Evolutionary conservation across 2,329 filamentous ascomycete genomes (phyloP).

Genomic region (Aspergillus fructus): DNA sequence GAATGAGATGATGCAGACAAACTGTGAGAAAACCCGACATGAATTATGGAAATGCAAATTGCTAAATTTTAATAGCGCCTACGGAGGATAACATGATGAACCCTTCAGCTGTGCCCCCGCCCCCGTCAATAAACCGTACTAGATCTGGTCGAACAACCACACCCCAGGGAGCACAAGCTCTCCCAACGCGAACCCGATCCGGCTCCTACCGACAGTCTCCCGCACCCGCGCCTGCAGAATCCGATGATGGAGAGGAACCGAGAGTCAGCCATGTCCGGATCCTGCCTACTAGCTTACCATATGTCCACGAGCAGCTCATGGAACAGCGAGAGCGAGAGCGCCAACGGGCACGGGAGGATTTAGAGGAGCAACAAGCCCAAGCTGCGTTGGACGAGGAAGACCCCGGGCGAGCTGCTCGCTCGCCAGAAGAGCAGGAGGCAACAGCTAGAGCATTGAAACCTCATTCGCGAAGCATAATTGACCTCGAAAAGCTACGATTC

Average conservation of each 20-base stretch:
- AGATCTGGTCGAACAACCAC: constrained; percentile 18
- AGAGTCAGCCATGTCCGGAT: constrained; percentile 86
- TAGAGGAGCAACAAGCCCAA: constrained; percentile 44
- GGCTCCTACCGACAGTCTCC: constrained; percentile 28
- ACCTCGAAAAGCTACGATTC: constrained; percentile 62
- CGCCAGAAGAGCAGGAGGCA: constrained; percentile 74
- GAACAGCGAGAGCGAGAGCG: constrained; percentile 50
- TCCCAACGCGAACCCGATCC: constrained; percentile 25
- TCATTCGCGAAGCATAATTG: constrained; percentile 70
- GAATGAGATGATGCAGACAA: constrained; percentile 95
- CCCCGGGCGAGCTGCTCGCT: constrained; percentile 25
- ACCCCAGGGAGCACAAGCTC: constrained; percentile 18
- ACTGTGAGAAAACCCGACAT: constrained; percentile 62
- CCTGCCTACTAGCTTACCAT: constrained; percentile 83
- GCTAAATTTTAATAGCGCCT: constrained; percentile 31
- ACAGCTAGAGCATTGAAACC: constrained; percentile 80
- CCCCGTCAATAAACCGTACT: constrained; percentile 30
- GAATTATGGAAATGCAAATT: neutral
- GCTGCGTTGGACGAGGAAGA: constrained; percentile 20
- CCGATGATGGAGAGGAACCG: constrained; percentile 44
- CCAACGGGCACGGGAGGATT: constrained; percentile 30
- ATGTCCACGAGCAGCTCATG: constrained; percentile 89
- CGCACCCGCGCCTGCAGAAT: constrained; percentile 23
- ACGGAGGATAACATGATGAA: constrained; percentile 36
- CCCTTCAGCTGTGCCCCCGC: constrained; percentile 24